Evolutionary conservation across 306 rosid species (phyloP), one percentile per base, ranked within the genome.

Genomic region (Quillaja saponaria): DNA sequence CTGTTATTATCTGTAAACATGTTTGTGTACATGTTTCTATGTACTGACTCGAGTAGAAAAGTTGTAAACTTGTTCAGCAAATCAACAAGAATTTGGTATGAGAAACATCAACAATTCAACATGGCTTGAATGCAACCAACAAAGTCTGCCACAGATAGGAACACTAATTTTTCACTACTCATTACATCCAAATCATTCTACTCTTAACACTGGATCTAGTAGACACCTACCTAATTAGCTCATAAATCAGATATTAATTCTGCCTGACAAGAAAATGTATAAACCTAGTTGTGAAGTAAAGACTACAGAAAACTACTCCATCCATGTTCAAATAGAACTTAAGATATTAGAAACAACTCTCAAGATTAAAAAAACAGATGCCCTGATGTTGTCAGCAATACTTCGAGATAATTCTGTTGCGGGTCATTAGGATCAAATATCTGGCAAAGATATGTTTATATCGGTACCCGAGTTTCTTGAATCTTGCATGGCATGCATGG

Each of bases 381-480:
- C 45, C 65, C 53, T 55, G 70, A 68, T 59, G 34, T 15, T 46
- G 78, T 83, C 94, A 78, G 83, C 71, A 54, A 46, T 10, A 6
- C 54, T 54, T 34, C 16, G 50, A 11, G 49, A 49, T 9, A 55
- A 69, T 49, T 20, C 8, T 5, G 31, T 1, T 25, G 31, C 4
- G 31, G 31, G 31, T 25, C 31, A 39, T 12, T 39, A 8, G 1
- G 13, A 39, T 2, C 44, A 83, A 63, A 72, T 72, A 67, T 84
- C 90, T 2, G 90, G 96, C 64, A 88, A 67, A 58, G 96, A 85
- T 74, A 88, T 83, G 77, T 88, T 88, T 68, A 88, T 85, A 66
- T 88, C 94, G 10, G 96, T 85, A 3, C 85, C 79, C 0, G 88
- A 50, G 60, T 77, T 86, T 74, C 96, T 83, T 2, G 84, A 62